A percentile compares a stretch with the other conserved stretches of the same genome.
Evolutionary conservation across 2,329 filamentous ascomycete species (phyloP).

Genomic region (Trichoderma pleuroti): DNA sequence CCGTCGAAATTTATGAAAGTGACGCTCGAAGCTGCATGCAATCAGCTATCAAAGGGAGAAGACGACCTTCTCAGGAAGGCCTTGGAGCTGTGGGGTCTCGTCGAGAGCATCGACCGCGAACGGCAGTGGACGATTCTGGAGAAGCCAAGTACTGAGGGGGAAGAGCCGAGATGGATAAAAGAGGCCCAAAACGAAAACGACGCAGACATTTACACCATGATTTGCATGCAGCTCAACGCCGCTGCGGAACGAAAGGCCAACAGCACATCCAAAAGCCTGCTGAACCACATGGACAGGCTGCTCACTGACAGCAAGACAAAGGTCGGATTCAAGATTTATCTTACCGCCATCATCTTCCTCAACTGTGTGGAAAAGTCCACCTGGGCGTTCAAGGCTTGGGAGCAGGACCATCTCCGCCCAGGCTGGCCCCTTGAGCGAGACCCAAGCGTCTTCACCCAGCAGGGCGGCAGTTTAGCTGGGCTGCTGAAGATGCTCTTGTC

Average conservation of each 20-base stretch:
- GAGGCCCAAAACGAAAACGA: conserved; percentile 48
- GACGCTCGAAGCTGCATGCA: conserved; percentile 52
- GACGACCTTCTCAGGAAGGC: conserved; percentile 56
- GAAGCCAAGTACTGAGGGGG: conserved; percentile 41
- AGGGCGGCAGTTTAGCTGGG: conserved; percentile 57
- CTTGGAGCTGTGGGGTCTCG: conserved; percentile 61
- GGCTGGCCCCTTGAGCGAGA: conserved; percentile 60
- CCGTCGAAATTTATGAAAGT: conserved; percentile 58
- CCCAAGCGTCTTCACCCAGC: conserved; percentile 54
- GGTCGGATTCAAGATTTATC: conserved; percentile 58
- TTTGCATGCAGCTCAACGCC: conserved; percentile 62
- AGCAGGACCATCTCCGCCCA: conserved; percentile 56
- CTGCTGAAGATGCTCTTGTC: conserved; percentile 58
- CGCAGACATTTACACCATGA: conserved; percentile 56
- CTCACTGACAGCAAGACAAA: conserved; percentile 59
- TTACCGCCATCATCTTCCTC: conserved; percentile 59
- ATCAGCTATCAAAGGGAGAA: conserved; percentile 44
- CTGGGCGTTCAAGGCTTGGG: conserved; percentile 67
- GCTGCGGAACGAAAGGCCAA: conserved; percentile 62
- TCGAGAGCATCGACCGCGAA: conserved; percentile 63
- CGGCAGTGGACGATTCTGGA: conserved; percentile 57
- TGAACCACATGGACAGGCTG: conserved; percentile 59
- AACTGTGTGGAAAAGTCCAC: conserved; percentile 66
- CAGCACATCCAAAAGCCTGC: conserved; percentile 53
- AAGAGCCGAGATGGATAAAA: conserved; percentile 45